A percentile compares a stretch with the other conserved stretches of the same genome.
phyloP scores from a whole-genome alignment of 306 rosid genomes.

The Lathyrus sativus region DNA sequence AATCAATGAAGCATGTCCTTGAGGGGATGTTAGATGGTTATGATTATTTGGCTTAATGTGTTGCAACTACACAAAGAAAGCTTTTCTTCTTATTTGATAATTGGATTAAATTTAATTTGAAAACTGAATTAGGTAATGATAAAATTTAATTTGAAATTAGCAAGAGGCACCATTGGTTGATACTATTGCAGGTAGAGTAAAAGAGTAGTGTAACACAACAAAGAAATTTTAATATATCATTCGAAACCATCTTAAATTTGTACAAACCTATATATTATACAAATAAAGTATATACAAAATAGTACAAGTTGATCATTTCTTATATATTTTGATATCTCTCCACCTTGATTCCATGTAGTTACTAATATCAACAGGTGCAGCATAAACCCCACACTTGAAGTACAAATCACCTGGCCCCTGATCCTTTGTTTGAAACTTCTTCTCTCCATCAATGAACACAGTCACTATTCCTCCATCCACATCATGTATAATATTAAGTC shows the following conservation, averaged over 20 bases:
- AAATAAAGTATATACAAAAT: background rate
- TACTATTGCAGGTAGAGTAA: no score
- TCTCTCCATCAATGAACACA: conserved; percentile 42
- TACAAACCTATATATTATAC: background rate
- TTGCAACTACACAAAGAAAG: no score
- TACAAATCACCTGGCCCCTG: conserved; percentile 42
- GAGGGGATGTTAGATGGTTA: no score
- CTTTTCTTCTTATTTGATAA: no score
- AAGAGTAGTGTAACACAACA: no score
- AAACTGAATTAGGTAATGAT: no score
- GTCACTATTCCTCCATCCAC: conserved; percentile 42
- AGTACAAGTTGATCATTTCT: background rate
- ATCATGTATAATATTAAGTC: conserved; percentile 46
- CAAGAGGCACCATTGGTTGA: no score
- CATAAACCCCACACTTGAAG: conserved; percentile 49
- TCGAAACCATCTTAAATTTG: background rate
- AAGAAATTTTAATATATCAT: background rate
- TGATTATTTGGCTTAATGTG: no score
- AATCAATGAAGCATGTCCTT: no score
- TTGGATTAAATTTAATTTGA: no score
- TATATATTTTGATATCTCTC: conserved; percentile 41
- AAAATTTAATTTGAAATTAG: no score
- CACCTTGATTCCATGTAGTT: conserved; percentile 46
- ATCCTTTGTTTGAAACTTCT: conserved; percentile 35
- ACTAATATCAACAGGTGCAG: conserved; percentile 36